A percentile compares a stretch with the other conserved stretches of the same genome.
Conservation (phyloP, 768 basidiomycete species). For the Austroboletus festivus region DNA sequence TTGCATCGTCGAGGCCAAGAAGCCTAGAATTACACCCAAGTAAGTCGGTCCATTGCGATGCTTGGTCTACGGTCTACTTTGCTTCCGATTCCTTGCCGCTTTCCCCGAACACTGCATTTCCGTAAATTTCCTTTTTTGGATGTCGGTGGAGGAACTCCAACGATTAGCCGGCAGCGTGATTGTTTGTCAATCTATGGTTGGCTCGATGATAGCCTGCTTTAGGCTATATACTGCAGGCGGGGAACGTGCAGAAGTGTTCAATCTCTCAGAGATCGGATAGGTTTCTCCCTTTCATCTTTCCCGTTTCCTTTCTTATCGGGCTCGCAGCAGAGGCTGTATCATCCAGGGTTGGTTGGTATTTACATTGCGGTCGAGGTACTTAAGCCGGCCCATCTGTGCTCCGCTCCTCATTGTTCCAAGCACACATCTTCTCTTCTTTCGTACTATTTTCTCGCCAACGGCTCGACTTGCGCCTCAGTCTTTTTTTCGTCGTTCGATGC, state of each 20-base stretch:
- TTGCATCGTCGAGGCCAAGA: constrained; percentile 82
- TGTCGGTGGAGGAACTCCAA: constrained; percentile 20
- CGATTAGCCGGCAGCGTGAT: constrained; percentile 7
- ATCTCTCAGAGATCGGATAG: not conserved
- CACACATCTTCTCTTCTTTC: not conserved
- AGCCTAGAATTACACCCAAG: constrained; percentile 77
- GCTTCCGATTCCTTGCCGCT: constrained; percentile 2
- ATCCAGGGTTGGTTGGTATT: not conserved
- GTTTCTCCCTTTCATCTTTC: not conserved
- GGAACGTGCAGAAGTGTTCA: constrained; percentile 5
- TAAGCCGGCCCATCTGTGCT: constrained; percentile 9
- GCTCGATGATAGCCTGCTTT: constrained; percentile 9
- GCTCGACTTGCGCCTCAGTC: too few species aligned
- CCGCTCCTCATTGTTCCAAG: not conserved
- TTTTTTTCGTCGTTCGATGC: not conserved
- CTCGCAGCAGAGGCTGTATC: constrained; percentile 15
- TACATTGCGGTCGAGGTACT: constrained; percentile 13
- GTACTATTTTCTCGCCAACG: not conserved
- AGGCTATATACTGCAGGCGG: constrained; percentile 12
- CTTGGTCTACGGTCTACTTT: constrained; percentile 1
- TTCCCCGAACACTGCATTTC: constrained; percentile 24
- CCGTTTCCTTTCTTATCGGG: constrained; percentile 12
- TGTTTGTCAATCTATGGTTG: constrained; percentile 13
- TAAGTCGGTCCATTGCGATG: constrained; percentile 43
- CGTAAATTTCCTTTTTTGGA: constrained; percentile 25